Conservation (phyloP, 2,329 filamentous ascomycete genomes). For the Epichloe bromicola region DNA sequence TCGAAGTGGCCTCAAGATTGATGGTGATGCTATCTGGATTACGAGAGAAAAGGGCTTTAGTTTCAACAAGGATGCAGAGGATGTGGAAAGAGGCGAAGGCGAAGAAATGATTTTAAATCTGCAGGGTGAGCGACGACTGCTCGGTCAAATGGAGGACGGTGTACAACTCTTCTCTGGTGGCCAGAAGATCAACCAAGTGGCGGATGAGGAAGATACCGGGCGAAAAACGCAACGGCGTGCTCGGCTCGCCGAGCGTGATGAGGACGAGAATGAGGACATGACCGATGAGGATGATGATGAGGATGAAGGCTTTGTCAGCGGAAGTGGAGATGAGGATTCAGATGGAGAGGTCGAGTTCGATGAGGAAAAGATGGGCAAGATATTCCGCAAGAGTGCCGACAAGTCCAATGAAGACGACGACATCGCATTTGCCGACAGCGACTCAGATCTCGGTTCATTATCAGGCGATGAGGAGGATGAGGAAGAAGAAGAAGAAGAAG, state of each 20-base stretch:
- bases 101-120: constrained; percentile 89
- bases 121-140: constrained; percentile 66
- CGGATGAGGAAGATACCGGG: constrained; percentile 42
- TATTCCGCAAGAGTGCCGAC: constrained; percentile 42
- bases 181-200: constrained; percentile 47
- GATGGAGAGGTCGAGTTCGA: constrained; percentile 44
- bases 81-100: constrained; percentile 72
- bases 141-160: constrained; percentile 72
- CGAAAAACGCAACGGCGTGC: constrained; percentile 45
- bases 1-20: constrained; percentile 87
- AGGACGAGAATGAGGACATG: constrained; percentile 38
- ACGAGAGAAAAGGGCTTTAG: constrained; percentile 58
- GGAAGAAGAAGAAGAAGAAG: constrained; percentile 30
- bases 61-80: constrained; percentile 56
- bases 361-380: constrained; percentile 45
- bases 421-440: constrained; percentile 85
- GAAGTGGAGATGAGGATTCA: constrained; percentile 36
- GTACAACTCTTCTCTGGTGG: constrained; percentile 78
- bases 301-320: constrained; percentile 39
- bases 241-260: constrained; percentile 47
- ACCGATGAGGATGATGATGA: constrained; percentile 24
- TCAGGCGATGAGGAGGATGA: constrained; percentile 39
- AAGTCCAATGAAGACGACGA: constrained; percentile 50
- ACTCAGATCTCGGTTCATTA: constrained; percentile 87
- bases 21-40: constrained; percentile 93